Base-by-base conservation (phyloP, 768 basidiomycete species). In the Leccinum truebloodii region DNA sequence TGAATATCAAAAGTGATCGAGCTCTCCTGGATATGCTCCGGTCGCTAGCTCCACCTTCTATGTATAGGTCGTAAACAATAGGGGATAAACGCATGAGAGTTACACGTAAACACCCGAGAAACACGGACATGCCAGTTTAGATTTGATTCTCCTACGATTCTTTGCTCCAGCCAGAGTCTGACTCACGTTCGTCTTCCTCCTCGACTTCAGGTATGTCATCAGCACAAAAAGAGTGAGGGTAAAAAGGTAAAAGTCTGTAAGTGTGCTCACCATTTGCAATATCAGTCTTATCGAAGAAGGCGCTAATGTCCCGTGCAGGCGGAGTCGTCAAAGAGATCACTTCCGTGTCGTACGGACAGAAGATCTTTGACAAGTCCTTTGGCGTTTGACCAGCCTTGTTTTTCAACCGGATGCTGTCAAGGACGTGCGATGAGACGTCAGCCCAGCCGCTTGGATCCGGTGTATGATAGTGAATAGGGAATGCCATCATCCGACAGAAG, bases 311-410 rank as follows among this genome's bases (percentile, higher is more conserved):
- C 49, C 69, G 65, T 14, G 28, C 52, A 41, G 71, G 65, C 22
- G 69, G 65, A 7, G 51, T 63, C 44, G 69, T 67, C 59, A 69
- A 58, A 13, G 63, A 62, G 14, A 28, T 52, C 50, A 72, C 63
- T 13, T 57, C 52, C 2, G 22, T 59, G 57, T 72, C 71, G 1
- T 52, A 16, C 30, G 63, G 62, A 30, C 51, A 72, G 46, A 65
- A 66, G 9, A 72, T 72, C 8, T 52, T 51, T 5, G 66, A 59
- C 12, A 72, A 63, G 12, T 44, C 64, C 14, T 68, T 69, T 20
- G 71, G 71, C 28, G 71, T 71, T 37, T 73, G 71, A 24, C 68
- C 39, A 0, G 69, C 69, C 60, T 65, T 72, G 61, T 72, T 72
- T 9, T 49, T 61, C 61, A 66, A 46, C 34, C 67, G 63, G 14